Evolutionary conservation across 2,329 filamentous ascomycete species (phyloP).

Genomic region (Colletotrichum sp.): DNA sequence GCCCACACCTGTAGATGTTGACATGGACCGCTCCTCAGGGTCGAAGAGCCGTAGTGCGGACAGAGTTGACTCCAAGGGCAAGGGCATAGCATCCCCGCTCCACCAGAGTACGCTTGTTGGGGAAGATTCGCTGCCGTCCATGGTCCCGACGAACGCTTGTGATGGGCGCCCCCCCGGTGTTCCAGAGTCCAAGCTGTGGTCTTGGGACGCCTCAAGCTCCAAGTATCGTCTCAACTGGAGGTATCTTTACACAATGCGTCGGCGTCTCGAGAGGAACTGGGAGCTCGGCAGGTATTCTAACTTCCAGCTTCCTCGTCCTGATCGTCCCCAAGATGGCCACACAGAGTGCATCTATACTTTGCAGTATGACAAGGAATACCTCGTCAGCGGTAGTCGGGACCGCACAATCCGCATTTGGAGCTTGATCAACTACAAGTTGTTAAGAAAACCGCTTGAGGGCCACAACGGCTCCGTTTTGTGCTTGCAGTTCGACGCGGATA

Average conservation of each 20-base stretch:
- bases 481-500: conserved; percentile 89
- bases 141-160: conserved; percentile 31
- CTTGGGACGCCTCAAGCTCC: conserved; percentile 52
- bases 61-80: conserved; percentile 39
- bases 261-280: conserved; percentile 90
- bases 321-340: conserved; percentile 81
- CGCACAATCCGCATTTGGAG: conserved; percentile 90
- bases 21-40: conserved; percentile 39
- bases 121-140: conserved; percentile 34
- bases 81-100: conserved; percentile 21
- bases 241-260: conserved; percentile 88
- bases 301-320: conserved; percentile 89
- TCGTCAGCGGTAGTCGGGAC: conserved; percentile 94
- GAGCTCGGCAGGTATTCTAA: conserved; percentile 79
- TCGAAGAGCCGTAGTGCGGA: conserved; percentile 29
- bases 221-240: conserved; percentile 84
- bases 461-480: conserved; percentile 91
- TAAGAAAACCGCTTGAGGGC: conserved; percentile 73
- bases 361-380: conserved; percentile 82
- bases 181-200: conserved; percentile 53
- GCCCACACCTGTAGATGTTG: conserved; percentile 27
- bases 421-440: conserved; percentile 79
- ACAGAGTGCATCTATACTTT: conserved; percentile 94
- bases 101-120: conserved; percentile 19
- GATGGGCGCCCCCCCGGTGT: conserved; percentile 27